phyloP scores from a whole-genome alignment of 306 rosid species.

The Hippophae rhamnoides region DNA sequence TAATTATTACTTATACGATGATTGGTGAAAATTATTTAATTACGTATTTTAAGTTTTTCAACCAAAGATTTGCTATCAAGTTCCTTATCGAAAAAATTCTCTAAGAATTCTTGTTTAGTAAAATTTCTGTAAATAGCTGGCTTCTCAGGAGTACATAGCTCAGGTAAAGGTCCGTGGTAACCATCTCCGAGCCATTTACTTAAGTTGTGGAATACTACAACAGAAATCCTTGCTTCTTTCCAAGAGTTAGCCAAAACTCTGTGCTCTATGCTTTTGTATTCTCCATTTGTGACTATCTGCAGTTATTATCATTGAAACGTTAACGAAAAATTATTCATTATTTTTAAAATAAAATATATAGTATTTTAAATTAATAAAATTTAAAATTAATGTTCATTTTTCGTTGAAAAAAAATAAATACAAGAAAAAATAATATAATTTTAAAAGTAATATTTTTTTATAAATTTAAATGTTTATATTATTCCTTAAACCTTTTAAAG shows the following conservation, averaged over 20 bases:
- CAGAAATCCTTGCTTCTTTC: constrained; percentile 21
- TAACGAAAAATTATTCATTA: too few species aligned
- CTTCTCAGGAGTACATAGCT: constrained; percentile 10
- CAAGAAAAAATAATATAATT: too few species aligned
- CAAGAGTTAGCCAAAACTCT: neutral
- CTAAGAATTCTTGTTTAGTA: neutral
- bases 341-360: neutral
- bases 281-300: constrained; percentile 25
- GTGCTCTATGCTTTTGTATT: constrained; percentile 21
- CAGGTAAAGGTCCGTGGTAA: constrained; percentile 22
- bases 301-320: neutral
- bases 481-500: too few species aligned
- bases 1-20: too few species aligned
- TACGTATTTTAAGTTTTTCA: constrained; percentile 14
- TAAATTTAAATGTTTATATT: too few species aligned
- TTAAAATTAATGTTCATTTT: too few species aligned
- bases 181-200: constrained; percentile 16
- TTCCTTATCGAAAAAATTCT: constrained; percentile 19
- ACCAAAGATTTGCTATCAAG: constrained; percentile 22
- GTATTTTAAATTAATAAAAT: neutral
- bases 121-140: constrained; percentile 16
- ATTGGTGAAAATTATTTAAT: too few species aligned
- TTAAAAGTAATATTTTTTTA: too few species aligned
- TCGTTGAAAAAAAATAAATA: too few species aligned
- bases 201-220: constrained; percentile 17